Evolutionary conservation across 225 moss, liverwort and hornwort genomes (phyloP), one percentile per base, ranked within the genome.

Genomic region (Sphagnum tenellum): DNA sequence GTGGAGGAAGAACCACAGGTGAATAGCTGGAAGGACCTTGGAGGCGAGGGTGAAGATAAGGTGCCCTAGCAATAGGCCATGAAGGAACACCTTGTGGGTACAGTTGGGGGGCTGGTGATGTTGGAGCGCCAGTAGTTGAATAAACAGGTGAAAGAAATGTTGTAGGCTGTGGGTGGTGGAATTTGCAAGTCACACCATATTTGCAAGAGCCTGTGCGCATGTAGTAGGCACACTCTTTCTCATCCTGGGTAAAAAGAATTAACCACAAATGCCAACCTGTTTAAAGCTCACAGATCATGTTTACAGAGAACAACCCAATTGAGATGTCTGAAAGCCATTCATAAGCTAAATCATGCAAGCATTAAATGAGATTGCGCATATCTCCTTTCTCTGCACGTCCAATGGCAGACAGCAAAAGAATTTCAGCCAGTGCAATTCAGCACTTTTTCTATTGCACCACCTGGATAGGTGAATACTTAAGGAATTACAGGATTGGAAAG

Each of bases 201-300:
- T 98, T 98, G 86, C 98, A 98, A 47, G 93, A 93, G 50, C 93
- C 87, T 65, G 98, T 98, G 68, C 98, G 90, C 93, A 98, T 98
- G 72, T 98, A 98, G 67, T 98, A 98, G 7, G 98, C 89, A 67
- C 98, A 98, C 66, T 98, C 98, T 79, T 93, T 98, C 82, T 98
- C 98, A 60, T 89, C 93, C 98, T 98, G 78, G 29, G 29, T 29
- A 29, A 29, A 29, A 29, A 29, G 29, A 29, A 29, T 29, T 29
- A 29, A 29, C 29, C 29, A 29, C 29, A 29, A 29, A 29, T 29
- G 29, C 29, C 29, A 29, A 29, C 29, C 29, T 1, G 29, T 29
- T 29, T 29, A 29, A 29, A 29, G 29, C 29, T 29, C 29, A 29
- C 29, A 1, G 29, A 29, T 29, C 29, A 29, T 29, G 29, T 29